phyloP scores from a whole-genome alignment of 2,329 filamentous ascomycete genomes.

The Aspergillus unguis region DNA sequence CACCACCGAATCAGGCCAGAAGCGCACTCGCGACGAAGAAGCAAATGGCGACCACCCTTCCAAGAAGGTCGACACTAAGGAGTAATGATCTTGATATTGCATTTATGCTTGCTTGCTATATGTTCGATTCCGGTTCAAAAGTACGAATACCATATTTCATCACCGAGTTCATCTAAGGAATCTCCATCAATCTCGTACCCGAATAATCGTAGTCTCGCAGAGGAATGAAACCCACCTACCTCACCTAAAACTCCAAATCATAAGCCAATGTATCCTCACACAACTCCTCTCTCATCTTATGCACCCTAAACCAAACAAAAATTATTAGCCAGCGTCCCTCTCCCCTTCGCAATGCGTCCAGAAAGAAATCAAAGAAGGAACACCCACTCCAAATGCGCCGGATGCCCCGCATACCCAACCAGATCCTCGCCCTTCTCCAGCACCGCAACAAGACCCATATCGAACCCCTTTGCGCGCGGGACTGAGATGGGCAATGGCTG shows the following conservation, averaged over 20 bases:
- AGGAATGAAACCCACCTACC: neutral
- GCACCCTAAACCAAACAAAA: slow-evolving; percentile 28
- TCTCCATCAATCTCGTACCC: too few relatives aligned
- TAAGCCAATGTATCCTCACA: slow-evolving; percentile 44
- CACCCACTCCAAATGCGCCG: slow-evolving; percentile 45
- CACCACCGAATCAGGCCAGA: slow-evolving; percentile 39
- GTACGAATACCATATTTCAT: neutral
- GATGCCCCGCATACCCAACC: slow-evolving; percentile 44
- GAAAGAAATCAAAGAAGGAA: slow-evolving; percentile 9
- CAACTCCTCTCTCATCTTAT: slow-evolving; percentile 40
- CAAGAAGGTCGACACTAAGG: slow-evolving; percentile 50
- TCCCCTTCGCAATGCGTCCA: neutral
- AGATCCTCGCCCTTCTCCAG: slow-evolving; percentile 45
- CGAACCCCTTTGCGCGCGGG: slow-evolving; percentile 43
- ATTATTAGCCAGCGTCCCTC: neutral
- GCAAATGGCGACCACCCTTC: slow-evolving; percentile 37
- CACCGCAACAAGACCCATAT: slow-evolving; percentile 47
- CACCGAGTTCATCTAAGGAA: neutral
- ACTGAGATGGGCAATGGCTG: slow-evolving; percentile 40
- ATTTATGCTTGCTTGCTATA: slow-evolving; percentile 4
- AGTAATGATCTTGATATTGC: slow-evolving; percentile 25
- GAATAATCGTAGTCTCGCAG: too few relatives aligned
- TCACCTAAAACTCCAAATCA: slow-evolving; percentile 37
- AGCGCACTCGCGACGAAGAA: slow-evolving; percentile 46
- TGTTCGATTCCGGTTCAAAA: slow-evolving; percentile 2